phyloP scores from a whole-genome alignment of 2,329 filamentous ascomycete species.

The Calonectria ilicicola region DNA sequence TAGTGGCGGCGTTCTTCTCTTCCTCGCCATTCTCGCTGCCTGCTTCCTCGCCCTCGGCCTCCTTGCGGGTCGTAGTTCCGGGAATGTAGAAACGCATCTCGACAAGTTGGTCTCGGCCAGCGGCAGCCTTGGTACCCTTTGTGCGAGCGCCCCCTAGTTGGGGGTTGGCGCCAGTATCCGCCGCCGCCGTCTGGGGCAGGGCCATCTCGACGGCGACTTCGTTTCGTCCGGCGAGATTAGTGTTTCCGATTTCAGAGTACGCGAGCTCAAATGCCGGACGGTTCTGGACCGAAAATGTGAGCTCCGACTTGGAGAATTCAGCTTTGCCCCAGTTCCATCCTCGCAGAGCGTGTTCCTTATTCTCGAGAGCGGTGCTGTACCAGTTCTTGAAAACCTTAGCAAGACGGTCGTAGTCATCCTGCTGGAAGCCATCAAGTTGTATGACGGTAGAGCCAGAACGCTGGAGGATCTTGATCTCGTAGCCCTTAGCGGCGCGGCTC shows the following conservation, averaged over 20 bases:
- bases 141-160: conserved; percentile 78
- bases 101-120: conserved; percentile 90
- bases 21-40: conserved; percentile 69
- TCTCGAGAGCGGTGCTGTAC: conserved; percentile 94
- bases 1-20: conserved; percentile 93
- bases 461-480: conserved; percentile 91
- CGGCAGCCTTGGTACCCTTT: conserved; percentile 89
- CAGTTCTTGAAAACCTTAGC: conserved; percentile 96
- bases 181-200: conserved; percentile 76
- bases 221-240: conserved; percentile 96
- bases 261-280: conserved; percentile 96
- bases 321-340: conserved; percentile 99
- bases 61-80: conserved; percentile 85
- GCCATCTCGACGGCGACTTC: conserved; percentile 97
- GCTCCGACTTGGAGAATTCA: conserved; percentile 94
- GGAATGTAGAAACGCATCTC: conserved; percentile 99
- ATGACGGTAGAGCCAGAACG: conserved; percentile 82
- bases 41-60: conserved; percentile 75
- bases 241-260: conserved; percentile 97
- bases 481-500: conserved; percentile 93
- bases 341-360: conserved; percentile 91
- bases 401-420: conserved; percentile 93
- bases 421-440: conserved; percentile 94
- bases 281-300: conserved; percentile 97
- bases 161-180: conserved; percentile 79